Percentiles rank a stretch among this genome's conserved stretches.
Evolutionary conservation across 768 basidiomycete species (phyloP).

Genomic region (Auricularia sp.): DNA sequence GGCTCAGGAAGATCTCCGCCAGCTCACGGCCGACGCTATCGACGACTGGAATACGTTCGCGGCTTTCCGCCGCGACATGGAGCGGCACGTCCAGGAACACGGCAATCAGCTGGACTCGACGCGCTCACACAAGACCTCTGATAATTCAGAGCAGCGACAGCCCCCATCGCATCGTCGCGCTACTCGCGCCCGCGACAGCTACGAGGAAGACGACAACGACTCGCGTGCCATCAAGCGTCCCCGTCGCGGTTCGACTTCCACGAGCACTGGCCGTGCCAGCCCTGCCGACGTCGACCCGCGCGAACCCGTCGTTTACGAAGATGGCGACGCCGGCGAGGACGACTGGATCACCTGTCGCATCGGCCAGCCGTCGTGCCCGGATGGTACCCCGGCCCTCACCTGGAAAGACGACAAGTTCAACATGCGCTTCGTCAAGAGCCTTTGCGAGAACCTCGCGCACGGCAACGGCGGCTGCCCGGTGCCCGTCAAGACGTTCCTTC

Average conservation of each 20-base stretch:
- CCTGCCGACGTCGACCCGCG: no score
- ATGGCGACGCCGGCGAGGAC: background rate
- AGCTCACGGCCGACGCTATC: no score
- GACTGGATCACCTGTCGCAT: background rate
- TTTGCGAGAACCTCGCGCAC: background rate
- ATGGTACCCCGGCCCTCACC: background rate
- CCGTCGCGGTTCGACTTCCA: no score
- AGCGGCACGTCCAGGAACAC: background rate
- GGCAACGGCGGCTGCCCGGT: background rate
- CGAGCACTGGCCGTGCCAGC: no score
- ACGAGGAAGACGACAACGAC: no score
- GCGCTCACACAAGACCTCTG: no score
- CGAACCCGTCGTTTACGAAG: background rate
- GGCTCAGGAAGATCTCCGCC: fast-evolving
- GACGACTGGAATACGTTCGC: background rate
- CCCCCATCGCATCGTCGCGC: no score
- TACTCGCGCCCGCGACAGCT: no score
- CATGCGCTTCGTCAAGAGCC: background rate
- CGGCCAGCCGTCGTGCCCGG: background rate
- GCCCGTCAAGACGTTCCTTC: background rate
- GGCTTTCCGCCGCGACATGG: background rate
- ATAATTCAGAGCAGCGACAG: no score
- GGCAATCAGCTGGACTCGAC: no score
- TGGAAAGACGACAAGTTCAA: background rate
- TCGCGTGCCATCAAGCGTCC: no score